These are phyloP conservation scores for Leccinum griseonigrum DNA, from an alignment of 1,284 basidiomycete genomes.

Conservation along the genomic window DNA sequence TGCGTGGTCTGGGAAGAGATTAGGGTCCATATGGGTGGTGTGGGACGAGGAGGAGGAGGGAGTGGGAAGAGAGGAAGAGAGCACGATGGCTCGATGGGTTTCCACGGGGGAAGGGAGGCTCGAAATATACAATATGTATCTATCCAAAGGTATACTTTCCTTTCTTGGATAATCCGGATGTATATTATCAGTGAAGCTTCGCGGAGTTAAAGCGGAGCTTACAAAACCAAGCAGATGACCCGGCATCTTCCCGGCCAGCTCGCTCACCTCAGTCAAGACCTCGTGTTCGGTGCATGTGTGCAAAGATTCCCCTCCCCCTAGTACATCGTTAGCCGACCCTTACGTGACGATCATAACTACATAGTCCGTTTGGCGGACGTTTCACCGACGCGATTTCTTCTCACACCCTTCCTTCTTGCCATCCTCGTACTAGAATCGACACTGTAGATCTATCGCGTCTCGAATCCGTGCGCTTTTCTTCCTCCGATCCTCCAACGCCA, in stretches of 20 bases:
- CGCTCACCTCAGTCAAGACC: slow-evolving; percentile 11
- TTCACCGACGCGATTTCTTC: slow-evolving; percentile 4
- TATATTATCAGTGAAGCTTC: slow-evolving; percentile 12
- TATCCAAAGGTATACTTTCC: slow-evolving; percentile 11
- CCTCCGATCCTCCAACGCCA: slow-evolving; percentile 18
- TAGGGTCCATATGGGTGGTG: slow-evolving; percentile 32
- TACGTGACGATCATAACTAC: background rate
- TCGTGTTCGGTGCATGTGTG: slow-evolving; percentile 15
- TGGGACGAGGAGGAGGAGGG: slow-evolving; percentile 32
- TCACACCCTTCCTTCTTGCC: slow-evolving; percentile 16
- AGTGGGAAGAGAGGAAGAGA: slow-evolving; percentile 16
- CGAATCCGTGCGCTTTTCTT: slow-evolving; percentile 8
- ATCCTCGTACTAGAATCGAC: background rate
- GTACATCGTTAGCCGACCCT: background rate
- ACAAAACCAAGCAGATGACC: background rate
- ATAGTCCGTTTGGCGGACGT: slow-evolving; percentile 4
- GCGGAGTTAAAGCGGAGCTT: slow-evolving; percentile 29
- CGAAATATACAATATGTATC: slow-evolving; percentile 19
- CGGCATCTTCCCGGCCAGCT: slow-evolving; percentile 15
- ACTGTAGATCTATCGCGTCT: background rate
- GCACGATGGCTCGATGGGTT: slow-evolving; percentile 25
- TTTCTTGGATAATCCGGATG: slow-evolving; percentile 20
- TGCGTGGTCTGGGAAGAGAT: slow-evolving; percentile 36
- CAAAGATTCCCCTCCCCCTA: slow-evolving; percentile 8
- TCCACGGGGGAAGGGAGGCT: slow-evolving; percentile 14